These are phyloP conservation scores for Metarhizium humberi DNA, from an alignment of 2,329 filamentous ascomycete genomes.

Conservation along the genomic window DNA sequence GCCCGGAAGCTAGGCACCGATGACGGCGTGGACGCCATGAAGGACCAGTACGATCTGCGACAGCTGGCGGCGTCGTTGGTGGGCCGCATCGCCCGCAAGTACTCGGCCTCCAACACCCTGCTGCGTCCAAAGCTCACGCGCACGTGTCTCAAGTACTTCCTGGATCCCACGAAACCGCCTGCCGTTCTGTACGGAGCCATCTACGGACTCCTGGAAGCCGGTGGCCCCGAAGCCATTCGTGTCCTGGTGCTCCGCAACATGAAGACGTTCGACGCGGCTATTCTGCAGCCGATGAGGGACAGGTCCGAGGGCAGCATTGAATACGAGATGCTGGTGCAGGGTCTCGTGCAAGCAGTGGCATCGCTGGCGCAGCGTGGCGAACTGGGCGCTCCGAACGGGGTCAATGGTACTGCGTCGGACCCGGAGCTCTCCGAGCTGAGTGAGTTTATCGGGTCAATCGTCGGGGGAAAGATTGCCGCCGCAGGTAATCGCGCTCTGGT, in stretches of 20 bases:
- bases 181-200: conserved; percentile 86
- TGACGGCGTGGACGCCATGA: conserved; percentile 40
- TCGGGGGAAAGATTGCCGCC: conserved; percentile 38
- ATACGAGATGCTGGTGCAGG: conserved; percentile 46
- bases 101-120: conserved; percentile 69
- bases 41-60: conserved; percentile 68
- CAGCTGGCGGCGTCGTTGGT: conserved; percentile 79
- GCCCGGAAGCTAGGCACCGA: conserved; percentile 61
- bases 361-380: conserved; percentile 29
- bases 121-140: conserved; percentile 82
- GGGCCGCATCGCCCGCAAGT: conserved; percentile 69
- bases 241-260: conserved; percentile 48
- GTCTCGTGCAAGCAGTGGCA: conserved; percentile 43
- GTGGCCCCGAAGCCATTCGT: conserved; percentile 52
- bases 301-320: conserved; percentile 41
- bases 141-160: conserved; percentile 86
- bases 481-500: conserved; percentile 39
- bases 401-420: conserved; percentile 27
- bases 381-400: conserved; percentile 24
- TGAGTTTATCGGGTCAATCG: conserved; percentile 45
- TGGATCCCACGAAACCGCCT: conserved; percentile 75
- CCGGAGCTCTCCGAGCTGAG: conserved; percentile 35
- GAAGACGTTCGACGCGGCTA: conserved; percentile 41
- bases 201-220: conserved; percentile 67
- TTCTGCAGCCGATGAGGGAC: conserved; percentile 44